Evolutionary conservation across 345 rosid species (phyloP), one percentile per base, ranked within the genome.

Genomic region (Erodium maritimum): DNA sequence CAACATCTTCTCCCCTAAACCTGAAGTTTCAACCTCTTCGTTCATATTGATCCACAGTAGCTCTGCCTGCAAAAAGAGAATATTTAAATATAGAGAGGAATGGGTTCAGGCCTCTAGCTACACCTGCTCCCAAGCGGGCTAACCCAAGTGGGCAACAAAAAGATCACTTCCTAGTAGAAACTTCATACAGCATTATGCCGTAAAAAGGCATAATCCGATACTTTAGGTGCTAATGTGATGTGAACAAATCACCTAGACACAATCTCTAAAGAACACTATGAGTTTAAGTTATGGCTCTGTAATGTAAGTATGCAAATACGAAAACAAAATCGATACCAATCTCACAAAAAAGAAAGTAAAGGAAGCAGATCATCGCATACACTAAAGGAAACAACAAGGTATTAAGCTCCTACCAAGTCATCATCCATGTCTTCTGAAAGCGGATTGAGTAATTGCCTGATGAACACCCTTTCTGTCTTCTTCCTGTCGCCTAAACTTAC

Each of bases 11-110:
- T 74, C 77, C 55, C 77, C 78, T 54, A 75, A 69, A 69, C 66
- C 63, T 51, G 74, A 73, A 59, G 64, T 81, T 67, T 71, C 71
- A 45, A 76, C 67, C 68, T 67, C 71, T 24, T 80, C 88, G 66
- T 74, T 76, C 63, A 85, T 71, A 61, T 68, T 71, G 64, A 60
- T 65, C 87, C 81, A 82, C 60, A 84, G 65, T 61, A 77, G 62
- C 62, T 81, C 84, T 66, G 59, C 81, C 97, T 87, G 88, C 70
- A 66, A 72, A 51, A 58, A 58, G 55, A n/a, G 64, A 67, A 20
- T 17, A 16, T 12, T 14, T 42, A 29, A 29, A 29, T 29, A 29
- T 29, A 8, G 34, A 29, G 3, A 8, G 5, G 34, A 3, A 29
- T 29, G 3, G 3, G n/a, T n/a, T n/a, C n/a, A n/a, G n/a, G n/a